These are phyloP conservation scores for Macaranga tanarius DNA, from an alignment of 441 rosid species.

Conservation along the genomic window DNA sequence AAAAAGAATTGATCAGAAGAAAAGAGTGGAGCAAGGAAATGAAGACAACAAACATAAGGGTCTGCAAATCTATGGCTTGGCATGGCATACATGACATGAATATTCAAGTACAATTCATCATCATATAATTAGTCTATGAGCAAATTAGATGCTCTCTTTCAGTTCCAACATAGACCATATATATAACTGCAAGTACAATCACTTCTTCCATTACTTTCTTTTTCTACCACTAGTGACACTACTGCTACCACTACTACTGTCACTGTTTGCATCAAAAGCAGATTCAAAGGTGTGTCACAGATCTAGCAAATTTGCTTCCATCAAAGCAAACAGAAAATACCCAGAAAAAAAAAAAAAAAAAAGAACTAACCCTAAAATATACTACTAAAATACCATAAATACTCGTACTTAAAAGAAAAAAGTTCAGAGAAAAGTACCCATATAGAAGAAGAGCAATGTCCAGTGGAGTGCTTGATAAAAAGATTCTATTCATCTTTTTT, in stretches of 20 bases:
- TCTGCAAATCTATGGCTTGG: constrained; percentile 29
- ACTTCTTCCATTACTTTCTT: constrained; percentile 25
- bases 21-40: background rate
- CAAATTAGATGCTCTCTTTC: constrained; percentile 30
- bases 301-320: constrained; percentile 25
- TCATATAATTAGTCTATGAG: constrained; percentile 1
- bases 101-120: constrained; percentile 23
- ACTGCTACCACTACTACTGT: constrained; percentile 20
- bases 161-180: constrained; percentile 21
- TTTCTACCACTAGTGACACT: constrained; percentile 13
- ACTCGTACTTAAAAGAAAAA: constrained; percentile 1
- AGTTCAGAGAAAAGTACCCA: constrained; percentile 6
- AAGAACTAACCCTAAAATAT: constrained; percentile 26
- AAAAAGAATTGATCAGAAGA: background rate
- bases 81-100: constrained; percentile 32
- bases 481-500: background rate
- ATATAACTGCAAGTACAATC: constrained; percentile 34
- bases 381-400: constrained; percentile 19
- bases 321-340: constrained; percentile 24
- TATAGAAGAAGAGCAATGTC: constrained; percentile 7
- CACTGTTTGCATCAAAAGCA: constrained; percentile 42
- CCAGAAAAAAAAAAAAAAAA: background rate
- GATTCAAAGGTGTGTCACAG: constrained; percentile 33
- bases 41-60: background rate
- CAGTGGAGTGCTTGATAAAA: constrained; percentile 1